Conservation (phyloP, 257 asterid genomes). For the Nicotiana noctiflora region DNA sequence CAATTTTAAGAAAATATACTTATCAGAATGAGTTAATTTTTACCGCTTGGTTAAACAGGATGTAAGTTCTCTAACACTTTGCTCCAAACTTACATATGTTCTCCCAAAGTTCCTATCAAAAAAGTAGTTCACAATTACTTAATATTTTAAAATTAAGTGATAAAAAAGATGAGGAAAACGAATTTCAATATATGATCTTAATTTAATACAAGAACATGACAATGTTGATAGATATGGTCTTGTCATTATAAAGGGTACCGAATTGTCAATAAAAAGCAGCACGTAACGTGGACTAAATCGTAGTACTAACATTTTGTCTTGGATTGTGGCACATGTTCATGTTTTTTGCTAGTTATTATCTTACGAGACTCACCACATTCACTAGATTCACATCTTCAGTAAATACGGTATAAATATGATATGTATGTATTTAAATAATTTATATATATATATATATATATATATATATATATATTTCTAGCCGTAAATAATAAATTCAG, state of each 20-base stretch:
- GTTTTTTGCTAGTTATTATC: neutral
- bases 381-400: no score
- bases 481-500: no score
- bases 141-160: neutral
- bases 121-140: neutral
- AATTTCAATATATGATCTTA: neutral
- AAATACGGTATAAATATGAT: no score
- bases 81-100: neutral
- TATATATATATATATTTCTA: no score
- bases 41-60: rapidly evolving
- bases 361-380: neutral
- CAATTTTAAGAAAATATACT: no score
- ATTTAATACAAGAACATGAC: neutral
- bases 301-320: neutral
- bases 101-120: neutral
- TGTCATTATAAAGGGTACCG: neutral
- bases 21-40: no score
- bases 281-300: neutral
- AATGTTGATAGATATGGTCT: neutral
- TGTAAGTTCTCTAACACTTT: neutral
- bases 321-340: slow-evolving; percentile 1
- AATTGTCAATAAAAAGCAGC: neutral
- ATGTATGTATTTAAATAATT: no score
- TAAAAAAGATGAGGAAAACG: neutral
- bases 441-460: no score